Conservation (phyloP, 768 basidiomycete genomes). For the Trametes cubensis region DNA sequence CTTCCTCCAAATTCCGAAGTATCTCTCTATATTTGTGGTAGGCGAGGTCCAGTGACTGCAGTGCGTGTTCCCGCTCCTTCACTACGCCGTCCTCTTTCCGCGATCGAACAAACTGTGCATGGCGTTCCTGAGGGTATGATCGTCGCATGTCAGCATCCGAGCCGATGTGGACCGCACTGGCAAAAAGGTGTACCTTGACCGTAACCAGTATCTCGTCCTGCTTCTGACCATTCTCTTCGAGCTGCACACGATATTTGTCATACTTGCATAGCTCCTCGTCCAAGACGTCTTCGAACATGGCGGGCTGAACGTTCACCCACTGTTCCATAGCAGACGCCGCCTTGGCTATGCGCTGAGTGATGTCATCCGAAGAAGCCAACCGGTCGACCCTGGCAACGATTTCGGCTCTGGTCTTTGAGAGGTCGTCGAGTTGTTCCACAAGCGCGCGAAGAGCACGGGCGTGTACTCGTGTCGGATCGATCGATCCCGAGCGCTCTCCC, state of each 20-base stretch:
- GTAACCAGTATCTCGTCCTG: constrained; percentile 68
- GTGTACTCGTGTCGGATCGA: constrained; percentile 52
- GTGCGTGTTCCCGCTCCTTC: constrained; percentile 77
- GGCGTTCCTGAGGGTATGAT: constrained; percentile 50
- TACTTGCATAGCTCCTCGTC: constrained; percentile 83
- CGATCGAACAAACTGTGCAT: constrained; percentile 73
- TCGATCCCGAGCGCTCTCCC: background rate
- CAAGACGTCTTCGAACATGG: constrained; percentile 85
- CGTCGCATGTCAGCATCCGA: too few relatives aligned
- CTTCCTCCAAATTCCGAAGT: constrained; percentile 82
- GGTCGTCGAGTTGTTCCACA: constrained; percentile 79
- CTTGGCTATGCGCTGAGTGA: constrained; percentile 65
- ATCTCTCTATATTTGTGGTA: constrained; percentile 90
- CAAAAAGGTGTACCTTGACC: constrained; percentile 58
- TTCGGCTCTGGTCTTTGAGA: constrained; percentile 61
- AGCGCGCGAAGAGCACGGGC: constrained; percentile 71
- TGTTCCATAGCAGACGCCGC: constrained; percentile 68
- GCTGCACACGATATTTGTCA: constrained; percentile 57
- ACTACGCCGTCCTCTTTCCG: constrained; percentile 76
- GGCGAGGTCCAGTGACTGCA: constrained; percentile 83
- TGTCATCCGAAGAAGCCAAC: constrained; percentile 69
- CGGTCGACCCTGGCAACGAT: constrained; percentile 66
- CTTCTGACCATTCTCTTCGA: constrained; percentile 59
- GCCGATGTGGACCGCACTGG: too few relatives aligned
- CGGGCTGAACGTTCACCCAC: constrained; percentile 72